Conservation (phyloP, 2,329 filamentous ascomycete species). For the Penicillium sp. region DNA sequence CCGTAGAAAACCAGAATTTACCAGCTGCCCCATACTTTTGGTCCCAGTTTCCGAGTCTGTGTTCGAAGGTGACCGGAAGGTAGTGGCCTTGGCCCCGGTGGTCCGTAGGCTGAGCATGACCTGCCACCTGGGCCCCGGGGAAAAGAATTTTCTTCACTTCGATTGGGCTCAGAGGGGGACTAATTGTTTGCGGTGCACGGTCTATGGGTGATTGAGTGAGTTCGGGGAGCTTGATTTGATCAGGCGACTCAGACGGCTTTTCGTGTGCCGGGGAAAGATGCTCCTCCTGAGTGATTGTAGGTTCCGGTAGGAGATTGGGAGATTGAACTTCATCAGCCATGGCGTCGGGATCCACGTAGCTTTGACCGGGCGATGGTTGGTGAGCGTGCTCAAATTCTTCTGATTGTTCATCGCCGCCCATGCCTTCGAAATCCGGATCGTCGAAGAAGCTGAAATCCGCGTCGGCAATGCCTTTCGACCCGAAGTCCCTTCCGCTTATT, state of each 20-base stretch:
- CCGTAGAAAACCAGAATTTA: constrained; percentile 45
- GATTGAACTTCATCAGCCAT: constrained; percentile 7
- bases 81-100: constrained; percentile 48
- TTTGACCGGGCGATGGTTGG: constrained; percentile 13
- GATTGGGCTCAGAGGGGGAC: constrained; percentile 43
- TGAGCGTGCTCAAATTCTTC: constrained; percentile 17
- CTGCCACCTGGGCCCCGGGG: constrained; percentile 16
- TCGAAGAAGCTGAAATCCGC: constrained; percentile 69
- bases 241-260: neutral
- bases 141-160: constrained; percentile 51
- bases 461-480: constrained; percentile 59
- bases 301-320: neutral
- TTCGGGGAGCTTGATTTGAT: constrained; percentile 5
- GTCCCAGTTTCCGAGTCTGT: constrained; percentile 51
- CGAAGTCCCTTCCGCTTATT: constrained; percentile 57
- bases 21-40: constrained; percentile 56
- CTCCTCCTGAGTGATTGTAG: neutral
- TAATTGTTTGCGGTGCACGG: constrained; percentile 34
- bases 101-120: constrained; percentile 7
- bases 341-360: constrained; percentile 15
- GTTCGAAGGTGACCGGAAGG: constrained; percentile 54
- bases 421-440: constrained; percentile 46
- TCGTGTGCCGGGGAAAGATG: neutral
- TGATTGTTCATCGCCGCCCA: constrained; percentile 17
- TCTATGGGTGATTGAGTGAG: constrained; percentile 14